These are phyloP conservation scores for Euphorbia pulcherrima DNA, from an alignment of 345 rosid genomes.

Conservation along the genomic window DNA sequence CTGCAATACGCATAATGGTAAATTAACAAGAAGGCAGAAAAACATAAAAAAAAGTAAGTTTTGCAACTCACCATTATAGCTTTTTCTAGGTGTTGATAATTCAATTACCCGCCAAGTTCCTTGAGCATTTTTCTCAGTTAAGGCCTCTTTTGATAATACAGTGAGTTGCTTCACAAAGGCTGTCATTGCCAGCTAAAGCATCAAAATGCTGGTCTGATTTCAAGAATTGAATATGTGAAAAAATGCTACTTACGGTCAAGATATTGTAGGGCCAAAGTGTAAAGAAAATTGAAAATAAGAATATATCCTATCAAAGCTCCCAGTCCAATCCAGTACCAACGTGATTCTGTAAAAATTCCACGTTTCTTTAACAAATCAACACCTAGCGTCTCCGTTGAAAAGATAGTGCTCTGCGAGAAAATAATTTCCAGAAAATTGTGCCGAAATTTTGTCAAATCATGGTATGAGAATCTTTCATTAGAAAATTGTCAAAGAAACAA, in stretches of 20 bases:
- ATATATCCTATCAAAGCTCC: conserved; percentile 59
- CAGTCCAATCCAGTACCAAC: conserved; percentile 86
- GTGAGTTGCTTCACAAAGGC: conserved; percentile 66
- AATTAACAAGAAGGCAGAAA: not conserved
- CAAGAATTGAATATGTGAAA: conserved; percentile 16
- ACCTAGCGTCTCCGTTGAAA: conserved; percentile 64
- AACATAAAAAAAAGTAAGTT: not conserved
- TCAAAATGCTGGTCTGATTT: conserved; percentile 14
- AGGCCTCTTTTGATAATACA: conserved; percentile 44
- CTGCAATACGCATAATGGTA: conserved; percentile 32
- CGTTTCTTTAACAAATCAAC: conserved; percentile 57
- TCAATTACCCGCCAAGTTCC: conserved; percentile 32
- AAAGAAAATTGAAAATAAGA: conserved; percentile 60
- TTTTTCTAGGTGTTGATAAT: conserved; percentile 30
- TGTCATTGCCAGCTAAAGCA: conserved; percentile 21
- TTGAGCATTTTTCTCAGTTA: conserved; percentile 35
- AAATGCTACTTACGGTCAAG: conserved; percentile 56
- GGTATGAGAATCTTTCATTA: not conserved
- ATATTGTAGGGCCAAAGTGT: conserved; percentile 57
- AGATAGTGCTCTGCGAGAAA: conserved; percentile 43
- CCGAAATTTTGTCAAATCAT: not conserved
- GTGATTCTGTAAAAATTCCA: conserved; percentile 59
- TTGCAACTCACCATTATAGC: conserved; percentile 28
- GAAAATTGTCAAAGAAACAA: not conserved
- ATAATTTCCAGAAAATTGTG: not conserved